Conservation (phyloP, 164 flowering plant species). For the Cinnamomum chago region DNA sequence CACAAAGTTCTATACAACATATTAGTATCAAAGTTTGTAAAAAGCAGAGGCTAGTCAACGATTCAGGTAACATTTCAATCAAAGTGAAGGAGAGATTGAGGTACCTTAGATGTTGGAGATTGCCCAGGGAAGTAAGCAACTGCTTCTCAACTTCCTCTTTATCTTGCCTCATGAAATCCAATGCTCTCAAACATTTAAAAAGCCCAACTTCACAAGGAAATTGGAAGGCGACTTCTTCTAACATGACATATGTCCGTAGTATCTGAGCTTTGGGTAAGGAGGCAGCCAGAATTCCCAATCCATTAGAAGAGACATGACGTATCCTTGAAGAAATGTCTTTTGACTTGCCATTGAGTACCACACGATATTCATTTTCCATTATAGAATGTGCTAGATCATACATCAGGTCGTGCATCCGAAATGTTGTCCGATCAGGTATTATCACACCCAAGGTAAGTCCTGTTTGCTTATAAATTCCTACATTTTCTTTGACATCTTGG, state of each 20-base stretch:
- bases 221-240: background rate
- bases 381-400: conserved; percentile 5
- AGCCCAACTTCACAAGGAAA: background rate
- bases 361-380: background rate
- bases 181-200: background rate
- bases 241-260: background rate
- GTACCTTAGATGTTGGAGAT: conserved; percentile 13
- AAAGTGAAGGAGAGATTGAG: conserved; percentile 8
- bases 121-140: conserved; percentile 5
- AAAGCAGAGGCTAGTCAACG: background rate
- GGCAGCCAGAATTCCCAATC: background rate
- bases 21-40: conserved; percentile 2
- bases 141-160: background rate
- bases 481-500: background rate
- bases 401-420: conserved; percentile 10
- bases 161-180: conserved; percentile 1
- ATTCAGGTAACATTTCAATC: conserved; percentile 9
- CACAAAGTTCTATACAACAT: background rate
- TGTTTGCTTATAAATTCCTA: rapidly evolving
- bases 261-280: background rate
- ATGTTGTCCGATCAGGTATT: background rate
- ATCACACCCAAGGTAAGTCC: background rate
- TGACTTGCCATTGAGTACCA: background rate
- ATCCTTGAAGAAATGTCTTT: background rate
- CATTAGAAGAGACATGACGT: conserved; percentile 3